Evolutionary conservation across 768 basidiomycete species (phyloP).

Genomic region (Asterophora lycoperdoides): DNA sequence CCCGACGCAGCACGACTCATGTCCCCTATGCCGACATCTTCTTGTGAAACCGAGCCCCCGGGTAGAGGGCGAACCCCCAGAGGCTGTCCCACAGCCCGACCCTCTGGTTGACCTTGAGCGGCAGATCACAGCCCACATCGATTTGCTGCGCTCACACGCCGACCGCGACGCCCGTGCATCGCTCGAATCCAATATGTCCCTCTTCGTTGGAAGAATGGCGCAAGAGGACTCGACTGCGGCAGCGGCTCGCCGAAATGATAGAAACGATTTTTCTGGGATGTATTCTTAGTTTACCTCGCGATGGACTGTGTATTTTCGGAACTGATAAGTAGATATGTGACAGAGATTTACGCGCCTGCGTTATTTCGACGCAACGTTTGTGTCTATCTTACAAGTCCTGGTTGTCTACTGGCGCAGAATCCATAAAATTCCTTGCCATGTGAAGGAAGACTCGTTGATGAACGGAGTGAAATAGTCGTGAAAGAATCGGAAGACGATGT

Average conservation of each 20-base stretch:
- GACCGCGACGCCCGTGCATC: neutral
- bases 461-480: too few relatives aligned
- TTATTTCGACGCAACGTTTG: too few relatives aligned
- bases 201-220: neutral
- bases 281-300: slow-evolving; percentile 40
- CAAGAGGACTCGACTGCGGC: too few relatives aligned
- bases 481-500: too few relatives aligned
- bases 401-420: too few relatives aligned
- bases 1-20: slow-evolving; percentile 51
- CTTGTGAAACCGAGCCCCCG: slow-evolving; percentile 28
- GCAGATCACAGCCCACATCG: slow-evolving; percentile 7
- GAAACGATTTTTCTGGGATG: slow-evolving; percentile 47
- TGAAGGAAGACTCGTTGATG: too few relatives aligned
- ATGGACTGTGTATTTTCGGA: too few relatives aligned
- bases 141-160: slow-evolving; percentile 7
- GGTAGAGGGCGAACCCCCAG: slow-evolving; percentile 5
- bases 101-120: slow-evolving; percentile 7
- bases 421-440: too few relatives aligned
- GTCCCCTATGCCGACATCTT: slow-evolving; percentile 58
- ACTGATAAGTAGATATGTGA: too few relatives aligned
- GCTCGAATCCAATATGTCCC: neutral
- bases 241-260: neutral
- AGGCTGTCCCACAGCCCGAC: slow-evolving; percentile 8
- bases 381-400: too few relatives aligned
- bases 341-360: too few relatives aligned